These are phyloP conservation scores for Chionographis japonica DNA, from an alignment of 106 monocot genomes.

Conservation along the genomic window DNA sequence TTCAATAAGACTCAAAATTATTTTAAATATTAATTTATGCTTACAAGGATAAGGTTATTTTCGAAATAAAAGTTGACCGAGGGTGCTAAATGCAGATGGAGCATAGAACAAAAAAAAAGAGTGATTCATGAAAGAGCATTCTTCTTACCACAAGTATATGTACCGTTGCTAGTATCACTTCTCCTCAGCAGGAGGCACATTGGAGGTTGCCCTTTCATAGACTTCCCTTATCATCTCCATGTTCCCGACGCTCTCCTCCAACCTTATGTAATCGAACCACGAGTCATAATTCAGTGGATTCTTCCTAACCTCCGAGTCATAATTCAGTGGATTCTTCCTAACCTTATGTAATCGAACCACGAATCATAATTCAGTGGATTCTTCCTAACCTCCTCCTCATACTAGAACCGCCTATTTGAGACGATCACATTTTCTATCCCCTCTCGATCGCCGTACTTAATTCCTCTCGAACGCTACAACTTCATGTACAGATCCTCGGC, in stretches of 20 bases:
- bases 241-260: conserved; percentile 82
- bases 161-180: conserved; percentile 94
- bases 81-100: too few relatives aligned
- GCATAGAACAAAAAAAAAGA: neutral
- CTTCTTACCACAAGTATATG: conserved; percentile 72
- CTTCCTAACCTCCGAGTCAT: too few relatives aligned
- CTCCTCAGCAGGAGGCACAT: conserved; percentile 93
- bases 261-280: conserved; percentile 87
- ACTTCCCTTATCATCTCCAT: conserved; percentile 74
- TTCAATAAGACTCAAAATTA: too few relatives aligned
- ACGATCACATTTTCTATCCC: conserved; percentile 94
- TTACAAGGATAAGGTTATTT: too few relatives aligned
- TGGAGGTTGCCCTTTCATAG: conserved; percentile 76
- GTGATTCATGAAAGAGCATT: neutral
- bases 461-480: conserved; percentile 90
- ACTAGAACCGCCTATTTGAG: conserved; percentile 85
- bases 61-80: too few relatives aligned
- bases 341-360: conserved; percentile 87
- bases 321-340: too few relatives aligned
- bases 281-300: conserved; percentile 77
- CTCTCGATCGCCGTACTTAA: conserved; percentile 70
- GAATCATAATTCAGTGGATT: conserved; percentile 77
- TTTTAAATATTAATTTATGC: too few relatives aligned
- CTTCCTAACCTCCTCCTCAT: conserved; percentile 93
- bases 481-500: conserved; percentile 80